These are phyloP conservation scores for Floccularia luteovirens DNA, from an alignment of 768 basidiomycete species.

Conservation along the genomic window DNA sequence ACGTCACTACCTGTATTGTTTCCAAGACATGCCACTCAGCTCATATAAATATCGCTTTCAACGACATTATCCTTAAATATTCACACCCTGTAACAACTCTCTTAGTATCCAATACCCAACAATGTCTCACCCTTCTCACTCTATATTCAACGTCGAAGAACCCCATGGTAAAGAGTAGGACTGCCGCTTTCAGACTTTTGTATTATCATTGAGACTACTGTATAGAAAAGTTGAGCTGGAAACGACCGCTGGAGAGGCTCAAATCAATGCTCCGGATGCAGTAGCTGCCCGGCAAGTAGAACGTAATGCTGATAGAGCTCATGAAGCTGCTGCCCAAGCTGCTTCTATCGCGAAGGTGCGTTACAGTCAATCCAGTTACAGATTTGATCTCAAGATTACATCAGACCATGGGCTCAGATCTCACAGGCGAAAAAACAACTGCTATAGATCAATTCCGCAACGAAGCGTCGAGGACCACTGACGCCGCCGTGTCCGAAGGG, in stretches of 20 bases:
- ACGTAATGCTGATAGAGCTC: conserved; percentile 34
- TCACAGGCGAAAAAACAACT: conserved; percentile 25
- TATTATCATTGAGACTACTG: not conserved
- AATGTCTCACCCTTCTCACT: conserved; percentile 20
- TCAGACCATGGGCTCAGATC: conserved; percentile 21
- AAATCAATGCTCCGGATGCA: conserved; percentile 36
- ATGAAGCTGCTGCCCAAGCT: conserved; percentile 41
- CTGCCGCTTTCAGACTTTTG: not conserved
- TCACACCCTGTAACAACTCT: not conserved
- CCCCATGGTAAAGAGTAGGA: conserved; percentile 23
- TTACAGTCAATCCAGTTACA: not conserved
- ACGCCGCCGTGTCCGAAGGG: conserved; percentile 51
- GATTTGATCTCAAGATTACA: not conserved
- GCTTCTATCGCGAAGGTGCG: conserved; percentile 46
- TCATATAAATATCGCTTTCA: no score
- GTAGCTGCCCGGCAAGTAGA: conserved; percentile 35
- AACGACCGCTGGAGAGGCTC: conserved; percentile 50
- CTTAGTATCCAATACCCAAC: not conserved
- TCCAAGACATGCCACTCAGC: no score
- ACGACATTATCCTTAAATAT: not conserved
- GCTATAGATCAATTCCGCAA: conserved; percentile 27
- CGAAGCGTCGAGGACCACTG: conserved; percentile 30
- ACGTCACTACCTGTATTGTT: no score
- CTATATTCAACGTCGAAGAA: conserved; percentile 32
- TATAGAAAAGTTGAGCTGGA: conserved; percentile 28